Evolutionary conservation across 768 basidiomycete genomes (phyloP).

Genomic region (Rossbeevera mucosa): DNA sequence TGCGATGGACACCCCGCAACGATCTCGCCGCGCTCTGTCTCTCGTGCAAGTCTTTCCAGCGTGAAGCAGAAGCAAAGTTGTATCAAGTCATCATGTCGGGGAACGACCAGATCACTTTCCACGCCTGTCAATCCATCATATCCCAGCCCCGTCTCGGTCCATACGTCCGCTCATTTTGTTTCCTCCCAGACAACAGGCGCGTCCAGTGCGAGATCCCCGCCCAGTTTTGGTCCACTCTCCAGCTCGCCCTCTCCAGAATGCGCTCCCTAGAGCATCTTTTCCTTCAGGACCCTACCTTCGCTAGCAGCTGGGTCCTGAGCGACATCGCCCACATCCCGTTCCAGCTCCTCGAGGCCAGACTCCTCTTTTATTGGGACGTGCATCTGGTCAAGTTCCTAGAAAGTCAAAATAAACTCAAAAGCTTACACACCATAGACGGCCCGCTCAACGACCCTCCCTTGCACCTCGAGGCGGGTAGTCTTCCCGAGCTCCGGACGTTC

Average conservation of each 20-base stretch:
- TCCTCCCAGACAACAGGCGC: constrained; percentile 34
- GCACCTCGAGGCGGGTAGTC: constrained; percentile 29
- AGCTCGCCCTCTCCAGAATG: constrained; percentile 41
- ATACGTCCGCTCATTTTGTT: constrained; percentile 41
- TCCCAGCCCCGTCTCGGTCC: constrained; percentile 34
- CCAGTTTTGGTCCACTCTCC: constrained; percentile 44
- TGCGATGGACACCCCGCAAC: constrained; percentile 29
- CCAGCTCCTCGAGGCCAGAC: constrained; percentile 44
- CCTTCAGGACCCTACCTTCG: constrained; percentile 36
- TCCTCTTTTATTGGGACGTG: constrained; percentile 48
- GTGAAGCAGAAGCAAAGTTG: constrained; percentile 43
- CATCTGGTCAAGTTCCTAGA: constrained; percentile 46
- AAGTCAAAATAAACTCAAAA: constrained; percentile 39
- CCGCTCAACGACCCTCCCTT: constrained; percentile 19
- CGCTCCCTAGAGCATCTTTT: constrained; percentile 41
- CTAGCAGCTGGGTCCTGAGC: constrained; percentile 46
- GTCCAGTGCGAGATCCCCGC: constrained; percentile 19
- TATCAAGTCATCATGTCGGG: constrained; percentile 41
- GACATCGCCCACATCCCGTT: constrained; percentile 37
- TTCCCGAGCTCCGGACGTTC: constrained; percentile 41
- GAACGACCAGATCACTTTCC: constrained; percentile 33
- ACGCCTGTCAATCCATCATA: constrained; percentile 38
- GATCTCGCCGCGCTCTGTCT: constrained; percentile 43
- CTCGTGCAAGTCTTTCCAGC: constrained; percentile 45
- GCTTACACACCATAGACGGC: constrained; percentile 32